Evolutionary conservation across 2,329 filamentous ascomycete genomes (phyloP).

Genomic region (Cladophialophora chaetospira): DNA sequence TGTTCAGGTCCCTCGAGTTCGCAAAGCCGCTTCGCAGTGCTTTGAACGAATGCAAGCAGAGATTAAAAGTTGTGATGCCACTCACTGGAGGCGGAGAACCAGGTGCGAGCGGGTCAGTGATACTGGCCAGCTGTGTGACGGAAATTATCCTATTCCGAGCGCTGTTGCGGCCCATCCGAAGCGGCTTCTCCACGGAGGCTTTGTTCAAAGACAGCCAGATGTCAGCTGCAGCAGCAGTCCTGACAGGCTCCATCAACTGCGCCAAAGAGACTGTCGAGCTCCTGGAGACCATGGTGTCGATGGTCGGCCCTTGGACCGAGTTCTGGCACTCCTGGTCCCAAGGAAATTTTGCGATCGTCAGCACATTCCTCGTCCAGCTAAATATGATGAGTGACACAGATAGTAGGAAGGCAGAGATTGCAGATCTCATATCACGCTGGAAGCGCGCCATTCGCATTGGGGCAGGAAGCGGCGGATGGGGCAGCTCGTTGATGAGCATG

Average conservation of each 20-base stretch:
- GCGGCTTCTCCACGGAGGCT: neutral
- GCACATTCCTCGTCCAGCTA: slow-evolving; percentile 17
- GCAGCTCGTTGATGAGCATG: slow-evolving; percentile 19
- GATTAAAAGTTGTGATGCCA: slow-evolving; percentile 2
- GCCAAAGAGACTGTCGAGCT: slow-evolving; percentile 12
- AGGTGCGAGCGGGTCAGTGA: slow-evolving; percentile 12
- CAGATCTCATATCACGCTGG: slow-evolving; percentile 15
- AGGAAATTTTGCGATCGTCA: slow-evolving; percentile 22
- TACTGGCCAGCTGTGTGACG: slow-evolving; percentile 8
- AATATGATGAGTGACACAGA: slow-evolving; percentile 1
- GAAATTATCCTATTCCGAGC: slow-evolving; percentile 18
- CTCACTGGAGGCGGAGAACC: slow-evolving; percentile 5
- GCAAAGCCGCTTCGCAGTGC: slow-evolving; percentile 14
- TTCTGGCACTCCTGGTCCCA: slow-evolving; percentile 25
- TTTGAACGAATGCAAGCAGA: slow-evolving; percentile 18
- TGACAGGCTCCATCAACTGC: slow-evolving; percentile 18
- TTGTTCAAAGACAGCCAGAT: neutral
- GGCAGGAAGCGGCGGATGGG: slow-evolving; percentile 18
- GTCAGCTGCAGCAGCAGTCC: slow-evolving; percentile 11
- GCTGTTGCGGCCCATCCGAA: slow-evolving; percentile 12
- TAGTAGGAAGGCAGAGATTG: slow-evolving; percentile 1
- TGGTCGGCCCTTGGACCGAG: slow-evolving; percentile 16
- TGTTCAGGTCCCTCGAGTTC: slow-evolving; percentile 18
- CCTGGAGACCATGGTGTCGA: slow-evolving; percentile 16
- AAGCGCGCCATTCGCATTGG: slow-evolving; percentile 15